Percentiles rank a stretch among this genome's conserved stretches.
These are phyloP conservation scores for Przewalskia tangutica DNA, from an alignment of 257 asterid genomes.

Conservation along the genomic window DNA sequence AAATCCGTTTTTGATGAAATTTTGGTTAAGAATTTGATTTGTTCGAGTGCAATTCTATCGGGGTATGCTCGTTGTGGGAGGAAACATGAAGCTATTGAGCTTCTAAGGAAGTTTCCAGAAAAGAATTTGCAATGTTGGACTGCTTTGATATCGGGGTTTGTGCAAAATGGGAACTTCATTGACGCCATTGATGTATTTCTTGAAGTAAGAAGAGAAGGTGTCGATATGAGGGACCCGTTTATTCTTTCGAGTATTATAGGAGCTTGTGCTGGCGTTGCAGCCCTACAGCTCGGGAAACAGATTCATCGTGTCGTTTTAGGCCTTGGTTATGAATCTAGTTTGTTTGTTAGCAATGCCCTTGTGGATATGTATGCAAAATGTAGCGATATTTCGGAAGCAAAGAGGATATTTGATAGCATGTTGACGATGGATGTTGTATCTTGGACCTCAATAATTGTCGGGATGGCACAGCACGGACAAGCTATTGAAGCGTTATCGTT, in stretches of 20 bases:
- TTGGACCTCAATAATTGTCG: constrained; percentile 80
- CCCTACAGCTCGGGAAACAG: constrained; percentile 63
- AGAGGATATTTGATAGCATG: constrained; percentile 40
- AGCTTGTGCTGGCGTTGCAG: constrained; percentile 50
- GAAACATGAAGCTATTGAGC: constrained; percentile 41
- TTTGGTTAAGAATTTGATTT: constrained; percentile 36
- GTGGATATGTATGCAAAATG: constrained; percentile 87
- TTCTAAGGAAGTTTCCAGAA: constrained; percentile 27
- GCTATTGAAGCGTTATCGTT: constrained; percentile 44
- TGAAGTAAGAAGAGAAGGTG: constrained; percentile 49
- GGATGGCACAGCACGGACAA: constrained; percentile 84
- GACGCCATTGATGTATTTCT: constrained; percentile 45
- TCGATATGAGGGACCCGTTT: constrained; percentile 36
- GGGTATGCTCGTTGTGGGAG: constrained; percentile 63
- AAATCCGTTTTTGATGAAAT: constrained; percentile 43
- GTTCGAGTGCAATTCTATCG: constrained; percentile 58
- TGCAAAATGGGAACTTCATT: constrained; percentile 41
- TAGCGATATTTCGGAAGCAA: constrained; percentile 52
- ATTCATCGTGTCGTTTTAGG: constrained; percentile 50
- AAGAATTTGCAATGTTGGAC: constrained; percentile 48
- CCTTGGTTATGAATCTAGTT: constrained; percentile 44
- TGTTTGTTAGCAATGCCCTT: constrained; percentile 41
- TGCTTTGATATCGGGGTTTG: constrained; percentile 61
- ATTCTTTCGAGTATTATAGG: constrained; percentile 50
- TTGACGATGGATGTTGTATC: constrained; percentile 49